Evolutionary conservation across 768 basidiomycete species (phyloP), one percentile per base, ranked within the genome.

Genomic region (Leccinum imitatum): DNA sequence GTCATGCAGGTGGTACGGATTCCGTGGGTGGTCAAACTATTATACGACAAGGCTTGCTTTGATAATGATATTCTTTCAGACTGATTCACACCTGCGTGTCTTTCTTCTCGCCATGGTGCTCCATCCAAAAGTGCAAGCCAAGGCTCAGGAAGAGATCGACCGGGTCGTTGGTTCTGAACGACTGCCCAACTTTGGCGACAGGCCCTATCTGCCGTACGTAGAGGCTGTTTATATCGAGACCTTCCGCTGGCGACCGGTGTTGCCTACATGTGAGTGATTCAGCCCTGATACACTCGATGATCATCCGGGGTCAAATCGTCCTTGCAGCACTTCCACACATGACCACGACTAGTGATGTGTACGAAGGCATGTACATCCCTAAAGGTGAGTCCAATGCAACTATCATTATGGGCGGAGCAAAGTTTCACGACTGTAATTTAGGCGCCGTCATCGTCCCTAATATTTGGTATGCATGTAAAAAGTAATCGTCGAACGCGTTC

Each of bases 21-120:
- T 70, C 69, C 11, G 71, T 73, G 48, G 6, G 71, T 54, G 15
- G 6, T 17, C 23, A 50, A 21, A 6, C 4, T 33, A 2, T 25
- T 37, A n/a, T 21, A 15, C 8, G 4, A 14, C 4, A 11, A 21
- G 21, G 2, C n/a, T 25, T 17, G 41, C 13, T 17, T 51, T 59
- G 31, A 62, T 48, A 3, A 2, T 21, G 21, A 25, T 25, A 25
- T 15, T 30, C 0, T 33, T 33, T 14, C 56, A 74, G 69, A 64
- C 19, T 17, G 55, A 56, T 59, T 57, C 59, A 3, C 56, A 44
- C 1, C 2, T 74, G 11, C 58, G 50, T n/a, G 54, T 68, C 8
- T 77, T 78, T 57, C 47, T 74, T 53, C 67, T 76, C 4, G 73
- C 71, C 17, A 76, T 77, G 74, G 37, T 72, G 8, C 67, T 69